Evolutionary conservation across 2,329 filamentous ascomycete species (phyloP), one percentile per base, ranked within the genome.

Genomic region (Leptographium flavum): DNA sequence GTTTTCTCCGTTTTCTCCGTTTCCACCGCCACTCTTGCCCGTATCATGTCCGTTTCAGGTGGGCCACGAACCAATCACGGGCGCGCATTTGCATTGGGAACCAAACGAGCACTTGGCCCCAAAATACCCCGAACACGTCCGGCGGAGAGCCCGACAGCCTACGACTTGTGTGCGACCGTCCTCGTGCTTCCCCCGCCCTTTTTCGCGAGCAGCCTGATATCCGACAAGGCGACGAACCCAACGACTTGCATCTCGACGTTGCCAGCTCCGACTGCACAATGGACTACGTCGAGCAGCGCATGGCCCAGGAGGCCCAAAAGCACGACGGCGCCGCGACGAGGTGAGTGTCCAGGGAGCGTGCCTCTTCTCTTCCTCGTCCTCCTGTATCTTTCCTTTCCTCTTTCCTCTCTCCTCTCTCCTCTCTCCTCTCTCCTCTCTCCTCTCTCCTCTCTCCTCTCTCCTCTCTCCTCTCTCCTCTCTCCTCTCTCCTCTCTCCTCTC

Each of bases 371-470:
- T n/a, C n/a, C n/a, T n/a, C n/a, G n/a, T n/a, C n/a, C n/a, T n/a
- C n/a, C n/a, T n/a, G n/a, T n/a, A n/a, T n/a, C n/a, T n/a, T n/a
- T n/a, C 60, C 63, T 47, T 53, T 81, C 58, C 52, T 73, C 51
- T 80, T 77, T 0, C 78, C 79, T 5, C 68, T 82, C 56, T 82
- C 83, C 66, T 50, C 74, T 49, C 61, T 81, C 58, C 71, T 83
- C 55, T 74, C 55, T 63, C 64, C 54, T 59, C 75, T 51, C 63
- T 79, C 51, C 54, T 72, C 53, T 76, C 80, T 66, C 71, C 75
- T 15, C 57, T 71, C 55, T 81, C 60, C 63, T 47, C 52, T 81
- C 58, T 52, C n/a, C n/a, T 73, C 51, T 80, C 77, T 0, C 78
- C 79, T 5, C 68, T 82, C 56, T 82, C 83, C 66, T 50, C 74